Base-by-base conservation (phyloP, 1,139 yeast species). In the Hansenula lynferdii region DNA sequence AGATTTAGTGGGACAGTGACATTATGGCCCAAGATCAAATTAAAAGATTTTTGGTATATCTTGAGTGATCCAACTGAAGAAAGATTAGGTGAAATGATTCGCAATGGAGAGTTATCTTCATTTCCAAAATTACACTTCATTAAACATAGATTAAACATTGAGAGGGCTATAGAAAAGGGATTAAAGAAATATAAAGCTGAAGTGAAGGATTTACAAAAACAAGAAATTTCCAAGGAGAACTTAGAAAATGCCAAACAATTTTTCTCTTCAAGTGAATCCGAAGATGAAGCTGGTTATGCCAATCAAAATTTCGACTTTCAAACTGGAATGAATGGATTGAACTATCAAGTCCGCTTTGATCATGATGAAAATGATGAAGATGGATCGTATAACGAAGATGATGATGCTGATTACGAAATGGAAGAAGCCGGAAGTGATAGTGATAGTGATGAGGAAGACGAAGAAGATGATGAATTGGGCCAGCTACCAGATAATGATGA, bases 1-100 rank as follows among this genome's bases (percentile, higher is more conserved):
- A 67, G 73, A 42, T 85, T 85, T 52, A 75, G 82, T 31, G 95
- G 95, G 2, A 69, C 85, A 0, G 79, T 85, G 10, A 85, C 94
- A 0, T 69, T 85, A 23, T 84, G 89, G 81, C 94, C 94, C 4
- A 70, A 80, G 47, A 75, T 79, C 48, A 64, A 64, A 32, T 57
- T 81, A 15, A 60, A 56, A 28, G 94, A 85, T 54, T 78, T 82
- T 50, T 70, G 70, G 66, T 71, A 79, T 53, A 79, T 85, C 31
- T 62, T 85, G 40, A 70, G 80, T 45, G 92, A 84, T 51, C 94
- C 95, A 3, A 67, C 72, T 3, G 80, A 73, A 44, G 75, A 72
- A 31, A 64, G 75, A 46, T 59, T 85, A 49, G 74, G 58, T 4
- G 69, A 67, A 34, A 75, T 80, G 72, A 71, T 85, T 28, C 52